phyloP scores from a whole-genome alignment of 805 yeast species.

The Barnettozyma pratensis region DNA sequence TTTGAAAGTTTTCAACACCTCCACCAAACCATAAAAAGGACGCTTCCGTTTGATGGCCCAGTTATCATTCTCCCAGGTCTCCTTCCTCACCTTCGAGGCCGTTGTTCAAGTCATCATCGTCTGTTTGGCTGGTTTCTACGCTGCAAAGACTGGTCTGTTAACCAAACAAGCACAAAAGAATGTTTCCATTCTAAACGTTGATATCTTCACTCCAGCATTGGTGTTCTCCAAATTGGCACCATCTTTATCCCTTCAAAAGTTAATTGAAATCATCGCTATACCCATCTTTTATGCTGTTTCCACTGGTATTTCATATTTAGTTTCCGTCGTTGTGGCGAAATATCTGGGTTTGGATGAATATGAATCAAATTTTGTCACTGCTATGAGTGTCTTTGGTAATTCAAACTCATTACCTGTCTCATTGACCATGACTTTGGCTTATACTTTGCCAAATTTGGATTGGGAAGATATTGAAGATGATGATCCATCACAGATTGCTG shows the following conservation, averaged over 20 bases:
- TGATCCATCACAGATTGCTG: conserved; percentile 62
- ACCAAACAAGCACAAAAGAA: conserved; percentile 71
- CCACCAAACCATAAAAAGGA: neutral
- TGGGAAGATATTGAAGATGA: conserved; percentile 74
- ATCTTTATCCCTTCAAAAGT: conserved; percentile 64
- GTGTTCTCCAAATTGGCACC: conserved; percentile 78
- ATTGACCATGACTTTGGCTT: conserved; percentile 71
- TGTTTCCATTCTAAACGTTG: conserved; percentile 76
- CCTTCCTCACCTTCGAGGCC: conserved; percentile 81
- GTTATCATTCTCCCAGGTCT: conserved; percentile 24
- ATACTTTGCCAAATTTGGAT: conserved; percentile 66
- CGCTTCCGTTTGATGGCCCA: conserved; percentile 5
- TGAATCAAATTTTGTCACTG: conserved; percentile 88
- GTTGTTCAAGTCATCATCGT: conserved; percentile 86
- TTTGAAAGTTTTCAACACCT: too few relatives aligned
- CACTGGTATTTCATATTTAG: conserved; percentile 66
- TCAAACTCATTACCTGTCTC: conserved; percentile 94
- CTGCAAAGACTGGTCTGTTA: conserved; percentile 69
- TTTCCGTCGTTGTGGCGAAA: conserved; percentile 53
- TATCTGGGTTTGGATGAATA: conserved; percentile 57
- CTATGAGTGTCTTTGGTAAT: conserved; percentile 96
- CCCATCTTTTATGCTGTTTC: conserved; percentile 81
- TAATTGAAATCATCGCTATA: conserved; percentile 74
- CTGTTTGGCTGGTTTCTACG: conserved; percentile 80
- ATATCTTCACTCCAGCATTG: conserved; percentile 91